phyloP scores from a whole-genome alignment of 768 basidiomycete species.

The Xerocomellus intermedius region DNA sequence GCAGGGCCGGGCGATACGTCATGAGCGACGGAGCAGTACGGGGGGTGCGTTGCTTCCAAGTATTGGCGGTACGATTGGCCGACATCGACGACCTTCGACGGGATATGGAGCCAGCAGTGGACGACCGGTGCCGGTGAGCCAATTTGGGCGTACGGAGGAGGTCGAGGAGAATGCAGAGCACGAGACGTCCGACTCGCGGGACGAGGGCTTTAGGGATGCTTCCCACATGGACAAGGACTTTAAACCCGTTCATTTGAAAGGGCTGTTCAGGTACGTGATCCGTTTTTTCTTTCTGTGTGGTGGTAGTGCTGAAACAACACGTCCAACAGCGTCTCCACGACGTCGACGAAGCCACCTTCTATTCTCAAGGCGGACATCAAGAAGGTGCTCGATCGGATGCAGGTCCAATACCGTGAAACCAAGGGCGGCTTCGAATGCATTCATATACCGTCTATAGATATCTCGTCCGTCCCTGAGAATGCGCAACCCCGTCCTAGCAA shows the following conservation, averaged over 20 bases:
- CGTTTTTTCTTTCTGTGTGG: background rate
- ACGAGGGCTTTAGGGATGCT: slow-evolving; percentile 48
- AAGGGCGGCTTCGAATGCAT: slow-evolving; percentile 95
- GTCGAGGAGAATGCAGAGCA: slow-evolving; percentile 49
- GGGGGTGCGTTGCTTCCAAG: slow-evolving; percentile 54
- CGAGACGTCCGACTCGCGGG: slow-evolving; percentile 32
- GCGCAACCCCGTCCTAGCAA: slow-evolving; percentile 33
- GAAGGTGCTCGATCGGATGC: slow-evolving; percentile 88
- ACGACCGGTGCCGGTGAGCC: slow-evolving; percentile 37
- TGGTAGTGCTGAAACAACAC: background rate
- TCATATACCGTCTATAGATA: slow-evolving; percentile 90
- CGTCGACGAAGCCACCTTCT: slow-evolving; percentile 82
- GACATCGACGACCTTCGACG: slow-evolving; percentile 70
- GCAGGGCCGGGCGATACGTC: slow-evolving; percentile 56
- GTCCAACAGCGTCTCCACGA: slow-evolving; percentile 78
- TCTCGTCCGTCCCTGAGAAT: slow-evolving; percentile 63
- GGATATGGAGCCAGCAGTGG: slow-evolving; percentile 43
- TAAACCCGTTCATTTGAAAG: slow-evolving; percentile 95
- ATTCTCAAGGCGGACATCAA: slow-evolving; percentile 83
- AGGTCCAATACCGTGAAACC: slow-evolving; percentile 89
- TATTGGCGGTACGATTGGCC: slow-evolving; percentile 58
- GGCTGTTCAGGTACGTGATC: slow-evolving; percentile 77
- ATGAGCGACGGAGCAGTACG: slow-evolving; percentile 76
- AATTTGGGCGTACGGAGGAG: slow-evolving; percentile 52
- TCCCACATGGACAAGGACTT: slow-evolving; percentile 66